Percentiles rank a stretch among this genome's conserved stretches.
These are phyloP conservation scores for Peronospora destructor DNA, from an alignment of 352 stramenopile genomes.

Conservation along the genomic window DNA sequence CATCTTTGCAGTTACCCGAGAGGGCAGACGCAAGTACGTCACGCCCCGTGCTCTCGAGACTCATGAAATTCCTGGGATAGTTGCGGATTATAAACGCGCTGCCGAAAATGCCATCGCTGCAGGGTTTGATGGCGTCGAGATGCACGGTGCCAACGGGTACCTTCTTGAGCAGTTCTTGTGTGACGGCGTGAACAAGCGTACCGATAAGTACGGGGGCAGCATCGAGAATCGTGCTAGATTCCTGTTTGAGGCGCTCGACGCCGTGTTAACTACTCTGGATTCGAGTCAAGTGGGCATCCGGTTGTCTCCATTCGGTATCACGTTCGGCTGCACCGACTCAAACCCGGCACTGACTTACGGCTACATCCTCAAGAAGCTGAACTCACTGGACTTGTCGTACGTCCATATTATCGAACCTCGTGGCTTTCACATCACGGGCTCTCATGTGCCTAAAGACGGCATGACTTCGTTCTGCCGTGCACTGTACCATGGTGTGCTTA, in stretches of 20 bases:
- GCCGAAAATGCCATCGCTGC: constrained; percentile 27
- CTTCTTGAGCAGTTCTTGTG: constrained; percentile 30
- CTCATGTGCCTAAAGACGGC: constrained; percentile 29
- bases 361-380: constrained; percentile 35
- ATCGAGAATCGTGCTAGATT: constrained; percentile 72
- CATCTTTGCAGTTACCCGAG: constrained; percentile 28
- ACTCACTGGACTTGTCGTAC: constrained; percentile 36
- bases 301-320: constrained; percentile 32
- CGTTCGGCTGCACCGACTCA: constrained; percentile 35
- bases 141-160: constrained; percentile 30
- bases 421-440: constrained; percentile 27
- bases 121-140: constrained; percentile 27
- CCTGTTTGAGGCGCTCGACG: constrained; percentile 58
- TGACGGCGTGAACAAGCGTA: constrained; percentile 25
- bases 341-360: constrained; percentile 32
- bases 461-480: constrained; percentile 37
- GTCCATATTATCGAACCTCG: constrained; percentile 53
- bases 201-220: constrained; percentile 46
- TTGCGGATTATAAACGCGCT: constrained; percentile 27
- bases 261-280: constrained; percentile 30
- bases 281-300: constrained; percentile 36
- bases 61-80: constrained; percentile 59
- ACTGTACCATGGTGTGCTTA: constrained; percentile 44
- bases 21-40: constrained; percentile 33
- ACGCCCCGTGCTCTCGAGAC: constrained; percentile 55